Evolutionary conservation across 2,329 filamentous ascomycete genomes (phyloP).

Genomic region (Cladosporium colombiae): DNA sequence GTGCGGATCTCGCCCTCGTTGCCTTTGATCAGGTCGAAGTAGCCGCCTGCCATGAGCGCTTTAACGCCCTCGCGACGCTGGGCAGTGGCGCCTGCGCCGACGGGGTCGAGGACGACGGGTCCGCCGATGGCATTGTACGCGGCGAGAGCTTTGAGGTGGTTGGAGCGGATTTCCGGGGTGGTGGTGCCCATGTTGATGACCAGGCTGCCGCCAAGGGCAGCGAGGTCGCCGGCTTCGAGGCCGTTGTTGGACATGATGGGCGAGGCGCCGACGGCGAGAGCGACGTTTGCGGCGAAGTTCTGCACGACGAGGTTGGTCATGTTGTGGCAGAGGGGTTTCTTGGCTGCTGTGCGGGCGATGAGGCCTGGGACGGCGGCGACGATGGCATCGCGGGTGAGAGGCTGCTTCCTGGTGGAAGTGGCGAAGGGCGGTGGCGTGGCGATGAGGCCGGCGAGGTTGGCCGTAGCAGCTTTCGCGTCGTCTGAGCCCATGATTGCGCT

Average conservation of each 20-base stretch:
- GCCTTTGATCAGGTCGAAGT: slow-evolving; percentile 88
- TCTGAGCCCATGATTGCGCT: slow-evolving; percentile 79
- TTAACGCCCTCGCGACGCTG: slow-evolving; percentile 72
- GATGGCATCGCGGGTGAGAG: slow-evolving; percentile 33
- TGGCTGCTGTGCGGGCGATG: slow-evolving; percentile 61
- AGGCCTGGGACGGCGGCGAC: slow-evolving; percentile 32
- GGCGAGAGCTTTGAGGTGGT: slow-evolving; percentile 70
- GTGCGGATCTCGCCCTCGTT: slow-evolving; percentile 86
- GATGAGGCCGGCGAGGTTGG: slow-evolving; percentile 60
- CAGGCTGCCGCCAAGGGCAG: slow-evolving; percentile 71
- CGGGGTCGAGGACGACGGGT: slow-evolving; percentile 83
- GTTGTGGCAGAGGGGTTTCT: slow-evolving; percentile 81
- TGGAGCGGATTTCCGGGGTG: slow-evolving; percentile 69
- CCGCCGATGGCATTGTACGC: slow-evolving; percentile 79
- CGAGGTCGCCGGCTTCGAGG: slow-evolving; percentile 79
- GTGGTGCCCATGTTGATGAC: slow-evolving; percentile 96
- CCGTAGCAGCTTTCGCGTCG: slow-evolving; percentile 66
- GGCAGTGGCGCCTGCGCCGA: slow-evolving; percentile 81
- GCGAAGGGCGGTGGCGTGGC: slow-evolving; percentile 42
- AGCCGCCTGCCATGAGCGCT: slow-evolving; percentile 69
- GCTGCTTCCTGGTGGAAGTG: slow-evolving; percentile 31
- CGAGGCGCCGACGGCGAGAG: slow-evolving; percentile 78
- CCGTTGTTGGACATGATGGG: slow-evolving; percentile 94
- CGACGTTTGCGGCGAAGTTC: slow-evolving; percentile 91
- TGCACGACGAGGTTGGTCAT: slow-evolving; percentile 98